Percentiles rank a stretch among this genome's conserved stretches.
phyloP scores from a whole-genome alignment of 768 basidiomycete genomes.

The Amanita pseudoporphyria region DNA sequence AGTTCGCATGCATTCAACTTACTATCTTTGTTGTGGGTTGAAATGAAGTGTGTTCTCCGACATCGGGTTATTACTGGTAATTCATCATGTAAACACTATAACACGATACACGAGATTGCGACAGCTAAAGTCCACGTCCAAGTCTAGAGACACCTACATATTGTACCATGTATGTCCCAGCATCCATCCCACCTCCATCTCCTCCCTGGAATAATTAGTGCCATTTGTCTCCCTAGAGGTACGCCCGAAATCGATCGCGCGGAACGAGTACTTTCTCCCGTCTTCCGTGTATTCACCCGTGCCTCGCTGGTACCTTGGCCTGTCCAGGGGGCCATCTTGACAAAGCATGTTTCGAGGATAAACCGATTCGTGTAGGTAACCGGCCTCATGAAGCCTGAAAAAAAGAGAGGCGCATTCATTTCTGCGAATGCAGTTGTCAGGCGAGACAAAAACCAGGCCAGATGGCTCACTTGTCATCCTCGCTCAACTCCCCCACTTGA shows the following conservation, averaged over 20 bases:
- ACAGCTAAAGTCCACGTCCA: too few relatives aligned
- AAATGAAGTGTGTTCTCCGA: too few relatives aligned
- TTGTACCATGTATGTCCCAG: too few relatives aligned
- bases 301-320: background rate
- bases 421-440: constrained; percentile 11
- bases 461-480: constrained; percentile 27
- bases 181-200: too few relatives aligned
- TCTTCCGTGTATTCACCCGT: constrained; percentile 1
- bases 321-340: constrained; percentile 23
- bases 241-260: constrained; percentile 5
- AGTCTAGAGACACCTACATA: too few relatives aligned
- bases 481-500: constrained; percentile 14
- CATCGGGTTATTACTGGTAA: too few relatives aligned
- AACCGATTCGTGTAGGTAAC: constrained; percentile 29
- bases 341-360: constrained; percentile 27
- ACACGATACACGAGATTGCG: too few relatives aligned
- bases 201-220: too few relatives aligned
- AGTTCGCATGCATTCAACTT: too few relatives aligned
- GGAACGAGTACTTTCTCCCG: background rate
- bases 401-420: constrained; percentile 32
- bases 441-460: background rate
- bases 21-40: too few relatives aligned
- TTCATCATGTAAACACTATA: too few relatives aligned
- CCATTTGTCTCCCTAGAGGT: too few relatives aligned
- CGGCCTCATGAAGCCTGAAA: constrained; percentile 25